A percentile compares a stretch with the other conserved stretches of the same genome.
phyloP scores from a whole-genome alignment of 148 eudicot species.

The Fagopyrum esculentum region DNA sequence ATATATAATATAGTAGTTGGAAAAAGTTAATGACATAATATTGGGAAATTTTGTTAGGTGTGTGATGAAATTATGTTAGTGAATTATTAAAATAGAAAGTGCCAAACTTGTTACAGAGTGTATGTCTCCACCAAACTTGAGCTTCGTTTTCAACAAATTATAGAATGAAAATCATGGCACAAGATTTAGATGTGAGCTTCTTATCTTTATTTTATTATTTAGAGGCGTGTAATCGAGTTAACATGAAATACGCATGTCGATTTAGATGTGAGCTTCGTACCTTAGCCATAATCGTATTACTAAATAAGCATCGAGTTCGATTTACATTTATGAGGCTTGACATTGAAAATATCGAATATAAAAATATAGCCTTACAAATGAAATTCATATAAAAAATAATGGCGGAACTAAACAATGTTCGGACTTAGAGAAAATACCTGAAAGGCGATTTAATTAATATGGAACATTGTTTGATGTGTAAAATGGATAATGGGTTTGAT shows the following conservation, averaged over 20 bases:
- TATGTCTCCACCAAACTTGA: slow-evolving; percentile 1
- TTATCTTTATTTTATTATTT: neutral
- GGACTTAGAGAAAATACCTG: too few species aligned
- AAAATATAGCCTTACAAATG: too few species aligned
- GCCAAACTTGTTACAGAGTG: slow-evolving; percentile 1
- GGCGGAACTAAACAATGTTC: too few species aligned
- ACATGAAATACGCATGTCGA: neutral
- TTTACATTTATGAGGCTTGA: too few species aligned
- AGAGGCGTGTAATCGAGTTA: neutral
- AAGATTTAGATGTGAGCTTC: slow-evolving; percentile 2
- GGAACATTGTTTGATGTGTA: too few species aligned
- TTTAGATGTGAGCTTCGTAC: neutral
- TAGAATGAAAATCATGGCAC: neutral
- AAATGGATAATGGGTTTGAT: too few species aligned
- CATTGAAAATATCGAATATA: too few species aligned
- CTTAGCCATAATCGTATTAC: too few species aligned
- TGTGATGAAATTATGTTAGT: neutral
- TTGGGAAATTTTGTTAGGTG: neutral
- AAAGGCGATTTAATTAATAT: too few species aligned
- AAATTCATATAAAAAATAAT: too few species aligned
- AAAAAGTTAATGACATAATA: neutral
- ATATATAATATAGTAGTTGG: neutral
- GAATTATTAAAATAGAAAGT: neutral
- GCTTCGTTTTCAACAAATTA: neutral
- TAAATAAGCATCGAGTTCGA: too few species aligned